Conservation (phyloP, 148 eudicot genomes). For the Pharnaceum exiguum region DNA sequence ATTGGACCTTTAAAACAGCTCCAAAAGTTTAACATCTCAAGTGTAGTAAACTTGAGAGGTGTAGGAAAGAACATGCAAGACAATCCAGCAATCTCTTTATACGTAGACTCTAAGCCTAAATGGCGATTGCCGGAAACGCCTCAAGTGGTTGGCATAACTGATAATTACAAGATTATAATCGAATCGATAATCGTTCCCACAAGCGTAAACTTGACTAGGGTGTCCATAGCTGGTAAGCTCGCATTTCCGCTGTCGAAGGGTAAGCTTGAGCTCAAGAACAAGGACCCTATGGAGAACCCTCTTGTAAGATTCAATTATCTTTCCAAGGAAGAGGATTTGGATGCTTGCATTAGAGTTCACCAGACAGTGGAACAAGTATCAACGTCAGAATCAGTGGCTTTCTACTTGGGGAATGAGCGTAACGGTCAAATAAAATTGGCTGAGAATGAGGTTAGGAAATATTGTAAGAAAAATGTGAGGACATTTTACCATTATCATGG, state of each 20-base stretch:
- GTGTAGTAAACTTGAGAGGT: conserved; percentile 8
- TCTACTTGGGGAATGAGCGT: conserved; percentile 21
- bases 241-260: conserved; percentile 38
- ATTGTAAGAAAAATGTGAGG: conserved; percentile 35
- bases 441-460: conserved; percentile 29
- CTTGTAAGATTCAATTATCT: conserved; percentile 36
- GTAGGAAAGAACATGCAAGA: conserved; percentile 35
- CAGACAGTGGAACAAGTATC: conserved; percentile 23
- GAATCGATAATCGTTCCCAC: conserved; percentile 33
- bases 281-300: conserved; percentile 36
- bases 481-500: conserved; percentile 48
- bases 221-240: conserved; percentile 33
- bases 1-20: conserved; percentile 36
- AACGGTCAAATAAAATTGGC: conserved; percentile 3
- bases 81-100: conserved; percentile 35
- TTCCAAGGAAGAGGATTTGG: conserved; percentile 25
- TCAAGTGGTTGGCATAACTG: conserved; percentile 38
- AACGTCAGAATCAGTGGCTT: conserved; percentile 15
- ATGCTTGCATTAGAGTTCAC: conserved; percentile 23
- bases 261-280: conserved; percentile 28
- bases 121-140: conserved; percentile 34
- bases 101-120: conserved; percentile 27
- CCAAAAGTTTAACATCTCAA: conserved; percentile 23
- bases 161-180: conserved; percentile 30
- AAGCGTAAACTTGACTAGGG: conserved; percentile 18